These are phyloP conservation scores for Hyphodiscus sp. DNA, from an alignment of 2,329 filamentous ascomycete genomes.

Conservation along the genomic window DNA sequence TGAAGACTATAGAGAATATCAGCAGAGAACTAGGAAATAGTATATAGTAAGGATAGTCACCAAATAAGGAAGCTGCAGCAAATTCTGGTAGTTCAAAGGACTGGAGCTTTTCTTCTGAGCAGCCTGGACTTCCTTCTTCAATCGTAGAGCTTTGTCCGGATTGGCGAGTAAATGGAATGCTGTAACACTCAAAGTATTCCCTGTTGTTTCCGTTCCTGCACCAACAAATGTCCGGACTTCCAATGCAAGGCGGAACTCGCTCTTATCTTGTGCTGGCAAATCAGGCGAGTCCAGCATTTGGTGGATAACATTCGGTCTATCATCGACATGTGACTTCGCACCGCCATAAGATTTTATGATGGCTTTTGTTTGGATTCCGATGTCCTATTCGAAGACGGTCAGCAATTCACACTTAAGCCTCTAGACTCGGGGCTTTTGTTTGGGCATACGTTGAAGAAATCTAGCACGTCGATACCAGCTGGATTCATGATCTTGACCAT, in stretches of 20 bases:
- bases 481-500: conserved; percentile 5
- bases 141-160: conserved; percentile 7
- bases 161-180: conserved; percentile 19
- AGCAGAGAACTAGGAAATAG: neutral
- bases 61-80: conserved; percentile 19
- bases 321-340: neutral
- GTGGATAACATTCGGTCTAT: conserved; percentile 9
- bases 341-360: neutral
- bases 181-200: conserved; percentile 14
- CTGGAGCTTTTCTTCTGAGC: conserved; percentile 7
- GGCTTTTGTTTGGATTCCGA: neutral
- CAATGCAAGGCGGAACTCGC: conserved; percentile 12
- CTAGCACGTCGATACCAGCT: conserved; percentile 4
- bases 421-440: neutral
- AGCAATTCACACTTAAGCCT: neutral
- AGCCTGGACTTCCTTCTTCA: conserved; percentile 16
- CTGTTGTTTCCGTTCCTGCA: conserved; percentile 25
- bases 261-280: conserved; percentile 12
- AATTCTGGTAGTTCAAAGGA: conserved; percentile 12
- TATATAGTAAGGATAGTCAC: neutral
- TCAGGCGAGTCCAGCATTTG: conserved; percentile 11
- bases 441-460: conserved; percentile 2
- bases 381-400: neutral
- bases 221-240: conserved; percentile 21
- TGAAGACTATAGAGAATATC: conserved; percentile 1